Evolutionary conservation across 78 protist species (phyloP).

Genomic region (Goniomonas avonlea): DNA sequence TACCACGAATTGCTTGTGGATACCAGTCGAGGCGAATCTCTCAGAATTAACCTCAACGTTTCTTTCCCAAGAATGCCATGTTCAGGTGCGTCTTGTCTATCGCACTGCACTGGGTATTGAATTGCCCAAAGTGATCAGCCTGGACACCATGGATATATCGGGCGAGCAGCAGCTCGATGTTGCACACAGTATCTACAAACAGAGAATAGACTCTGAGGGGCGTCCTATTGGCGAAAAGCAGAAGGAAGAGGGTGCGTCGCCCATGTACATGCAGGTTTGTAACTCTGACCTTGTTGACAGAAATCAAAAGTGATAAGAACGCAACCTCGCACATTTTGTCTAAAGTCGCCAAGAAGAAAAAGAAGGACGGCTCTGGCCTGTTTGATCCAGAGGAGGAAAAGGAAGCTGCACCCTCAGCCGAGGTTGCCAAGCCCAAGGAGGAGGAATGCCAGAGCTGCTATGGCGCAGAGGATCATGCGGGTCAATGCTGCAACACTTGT

Average conservation of each 20-base stretch:
- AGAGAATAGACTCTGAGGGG: not conserved
- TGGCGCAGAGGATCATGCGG: constrained; percentile 64
- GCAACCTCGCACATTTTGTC: too few species aligned
- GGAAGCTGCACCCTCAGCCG: too few species aligned
- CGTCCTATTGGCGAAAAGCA: not conserved
- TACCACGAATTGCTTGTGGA: constrained; percentile 54
- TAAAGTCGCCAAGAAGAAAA: too few species aligned
- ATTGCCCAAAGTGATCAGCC: not conserved
- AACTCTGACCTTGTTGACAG: not conserved
- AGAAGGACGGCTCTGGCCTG: too few species aligned
- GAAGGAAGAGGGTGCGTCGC: not conserved
- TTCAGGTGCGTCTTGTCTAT: not conserved
- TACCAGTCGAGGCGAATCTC: constrained; percentile 54
- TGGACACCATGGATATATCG: constrained; percentile 76
- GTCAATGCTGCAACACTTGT: constrained; percentile 81
- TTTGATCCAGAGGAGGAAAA: too few species aligned
- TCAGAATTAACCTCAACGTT: constrained; percentile 61
- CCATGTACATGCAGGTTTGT: not conserved
- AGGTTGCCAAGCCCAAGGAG: not conserved
- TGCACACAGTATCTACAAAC: not conserved
- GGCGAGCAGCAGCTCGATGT: constrained; percentile 70
- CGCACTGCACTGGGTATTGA: not conserved
- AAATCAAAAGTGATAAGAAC: not conserved
- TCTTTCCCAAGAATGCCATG: not conserved
- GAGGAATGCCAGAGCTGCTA: constrained; percentile 77